Conservation (phyloP, 257 asterid genomes). For the Prunella vulgaris region DNA sequence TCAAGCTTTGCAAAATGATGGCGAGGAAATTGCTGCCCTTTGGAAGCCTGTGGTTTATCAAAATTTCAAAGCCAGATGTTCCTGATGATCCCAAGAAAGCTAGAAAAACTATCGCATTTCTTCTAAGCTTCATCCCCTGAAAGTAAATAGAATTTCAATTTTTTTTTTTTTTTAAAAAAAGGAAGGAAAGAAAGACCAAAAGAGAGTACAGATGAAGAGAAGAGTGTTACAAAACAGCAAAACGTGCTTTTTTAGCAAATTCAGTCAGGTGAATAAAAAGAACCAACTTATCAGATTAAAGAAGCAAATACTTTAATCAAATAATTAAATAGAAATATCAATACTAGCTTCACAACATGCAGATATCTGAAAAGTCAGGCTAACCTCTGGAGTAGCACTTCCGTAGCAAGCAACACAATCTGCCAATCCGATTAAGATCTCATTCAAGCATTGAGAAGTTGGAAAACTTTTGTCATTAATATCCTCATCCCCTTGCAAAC, state of each 20-base stretch:
- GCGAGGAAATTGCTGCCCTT: slow-evolving; percentile 52
- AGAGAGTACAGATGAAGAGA: background rate
- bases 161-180: background rate
- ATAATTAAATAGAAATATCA: background rate
- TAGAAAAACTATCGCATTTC: slow-evolving; percentile 57
- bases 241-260: background rate
- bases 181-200: slow-evolving; percentile 5
- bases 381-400: slow-evolving; percentile 59
- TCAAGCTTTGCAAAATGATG: slow-evolving; percentile 57
- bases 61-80: slow-evolving; percentile 55
- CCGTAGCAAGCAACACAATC: slow-evolving; percentile 70
- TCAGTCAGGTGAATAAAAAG: slow-evolving; percentile 10
- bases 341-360: too few species aligned
- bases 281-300: background rate
- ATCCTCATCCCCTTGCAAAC: slow-evolving; percentile 46
- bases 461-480: slow-evolving; percentile 27
- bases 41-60: slow-evolving; percentile 49
- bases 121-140: slow-evolving; percentile 93
- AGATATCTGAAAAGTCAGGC: slow-evolving; percentile 12
- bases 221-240: background rate
- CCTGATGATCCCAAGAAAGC: slow-evolving; percentile 88
- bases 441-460: slow-evolving; percentile 38
- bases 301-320: background rate
- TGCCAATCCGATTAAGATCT: slow-evolving; percentile 59
- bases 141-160: slow-evolving; percentile 18